phyloP scores from a whole-genome alignment of 306 rosid genomes.

The Trifolium subterraneum region DNA sequence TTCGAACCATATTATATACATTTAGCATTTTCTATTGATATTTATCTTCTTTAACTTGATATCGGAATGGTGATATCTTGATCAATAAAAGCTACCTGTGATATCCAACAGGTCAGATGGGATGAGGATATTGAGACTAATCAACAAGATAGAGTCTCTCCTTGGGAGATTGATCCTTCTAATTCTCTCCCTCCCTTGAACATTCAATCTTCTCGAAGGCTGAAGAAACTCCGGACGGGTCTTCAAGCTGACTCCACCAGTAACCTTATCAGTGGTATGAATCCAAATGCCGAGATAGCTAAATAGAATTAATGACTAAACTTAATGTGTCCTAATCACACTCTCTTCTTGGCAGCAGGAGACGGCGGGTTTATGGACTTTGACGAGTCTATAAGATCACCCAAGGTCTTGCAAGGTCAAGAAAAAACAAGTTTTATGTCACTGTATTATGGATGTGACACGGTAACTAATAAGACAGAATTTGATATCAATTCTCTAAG shows the following conservation, averaged over 20 bases:
- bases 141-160: slow-evolving; percentile 80
- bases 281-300: slow-evolving; percentile 26
- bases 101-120: slow-evolving; percentile 78
- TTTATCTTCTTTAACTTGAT: no score
- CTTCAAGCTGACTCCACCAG: slow-evolving; percentile 61
- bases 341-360: slow-evolving; percentile 54
- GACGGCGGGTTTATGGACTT: slow-evolving; percentile 84
- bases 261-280: slow-evolving; percentile 68
- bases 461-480: slow-evolving; percentile 67
- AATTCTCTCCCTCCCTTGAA: slow-evolving; percentile 83
- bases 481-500: slow-evolving; percentile 67
- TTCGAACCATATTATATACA: not conserved
- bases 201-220: slow-evolving; percentile 89
- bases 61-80: slow-evolving; percentile 23
- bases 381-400: slow-evolving; percentile 85
- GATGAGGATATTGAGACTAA: slow-evolving; percentile 74
- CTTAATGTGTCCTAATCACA: slow-evolving; percentile 24
- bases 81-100: slow-evolving; percentile 39
- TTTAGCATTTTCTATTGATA: not conserved
- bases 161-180: slow-evolving; percentile 94
- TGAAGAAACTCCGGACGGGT: slow-evolving; percentile 90
- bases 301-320: slow-evolving; percentile 22
- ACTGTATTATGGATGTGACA: slow-evolving; percentile 75
- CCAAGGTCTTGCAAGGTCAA: slow-evolving; percentile 99
- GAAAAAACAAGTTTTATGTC: slow-evolving; percentile 90